These are phyloP conservation scores for Sugiyamaella xylanicola DNA, from an alignment of 1,139 yeast species.

Conservation along the genomic window DNA sequence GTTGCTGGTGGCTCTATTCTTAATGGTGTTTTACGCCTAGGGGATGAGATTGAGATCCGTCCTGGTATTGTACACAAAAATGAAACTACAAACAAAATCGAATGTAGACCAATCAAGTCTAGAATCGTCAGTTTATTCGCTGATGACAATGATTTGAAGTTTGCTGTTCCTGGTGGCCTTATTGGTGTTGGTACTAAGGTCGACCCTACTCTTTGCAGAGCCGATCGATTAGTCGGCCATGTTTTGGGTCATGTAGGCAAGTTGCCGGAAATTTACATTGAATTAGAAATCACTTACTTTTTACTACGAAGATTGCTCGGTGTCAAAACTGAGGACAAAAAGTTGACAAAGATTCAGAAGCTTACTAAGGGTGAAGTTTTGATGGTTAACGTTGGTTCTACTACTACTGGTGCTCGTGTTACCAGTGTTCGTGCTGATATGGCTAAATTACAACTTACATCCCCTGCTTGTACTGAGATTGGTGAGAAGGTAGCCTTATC, in stretches of 20 bases:
- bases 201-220: conserved; percentile 98
- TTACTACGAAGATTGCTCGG: conserved; percentile 95
- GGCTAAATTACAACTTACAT: conserved; percentile 96
- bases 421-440: conserved; percentile 98
- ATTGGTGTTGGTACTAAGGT: conserved; percentile 99
- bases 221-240: conserved; percentile 98
- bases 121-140: conserved; percentile 93
- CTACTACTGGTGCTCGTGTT: conserved; percentile 99
- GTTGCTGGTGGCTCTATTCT: conserved; percentile 99
- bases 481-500: conserved; percentile 98
- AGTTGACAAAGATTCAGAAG: conserved; percentile 95
- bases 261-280: conserved; percentile 93
- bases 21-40: conserved; percentile 94
- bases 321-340: conserved; percentile 97
- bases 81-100: conserved; percentile 83
- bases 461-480: conserved; percentile 98
- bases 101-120: conserved; percentile 94
- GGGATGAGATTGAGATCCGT: conserved; percentile 97
- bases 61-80: conserved; percentile 97
- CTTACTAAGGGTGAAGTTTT: conserved; percentile 92
- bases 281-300: conserved; percentile 96
- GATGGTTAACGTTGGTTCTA: conserved; percentile 99
- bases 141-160: conserved; percentile 95
- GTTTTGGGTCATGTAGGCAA: conserved; percentile 97
- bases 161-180: conserved; percentile 99